Base-by-base conservation (phyloP, 2,329 filamentous ascomycete genomes). In the Beauveria australis region DNA sequence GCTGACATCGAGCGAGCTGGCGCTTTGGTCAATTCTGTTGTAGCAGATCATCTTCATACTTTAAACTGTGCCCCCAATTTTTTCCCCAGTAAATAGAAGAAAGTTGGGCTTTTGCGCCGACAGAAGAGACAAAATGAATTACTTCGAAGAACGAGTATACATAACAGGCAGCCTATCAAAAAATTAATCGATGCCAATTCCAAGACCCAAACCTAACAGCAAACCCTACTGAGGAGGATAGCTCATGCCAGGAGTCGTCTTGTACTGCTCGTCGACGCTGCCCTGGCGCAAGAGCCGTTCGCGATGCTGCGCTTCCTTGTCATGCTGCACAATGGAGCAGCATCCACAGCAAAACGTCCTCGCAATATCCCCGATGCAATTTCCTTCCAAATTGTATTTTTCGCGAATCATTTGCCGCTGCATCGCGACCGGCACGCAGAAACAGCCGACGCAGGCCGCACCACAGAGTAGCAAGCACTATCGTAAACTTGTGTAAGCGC, bases 311-410 rank as follows among this genome's bases (percentile, higher is more conserved):
- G 72, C 71, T 70, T 81, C 78, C 74, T 80, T 80, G 44, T 80
- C 78, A 63, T 73, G 67, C 74, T 80, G 78, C 56, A 77, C 71
- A 26, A 80, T 67, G 51, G 72, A 69, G 68, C 78, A 81, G 69
- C 74, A 72, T 24, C 69, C 71, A 64, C 77, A 80, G 72, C 77
- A 80, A 71, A 72, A 79, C 2, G 77, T 70, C 3, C 70, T 67
- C 41, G 71, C 72, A 37, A 80, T 66, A 56, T 80, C 78, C 40
- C 70, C 67, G 1, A 77, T 63, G 63, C 75, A 79, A 67, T 67
- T 75, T 26, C 78, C 78, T 66, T 76, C 65, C 18, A 81, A 73
- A 66, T 77, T 72, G 67, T 78, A 75, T 68, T 76, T 78, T 55
- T 70, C 68, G 44, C 78, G 75, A 58, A 81, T 68, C 63, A 75